These are phyloP conservation scores for Mortierella sp. DNA, from an alignment of 371 early-diverging fungal species.

Conservation along the genomic window DNA sequence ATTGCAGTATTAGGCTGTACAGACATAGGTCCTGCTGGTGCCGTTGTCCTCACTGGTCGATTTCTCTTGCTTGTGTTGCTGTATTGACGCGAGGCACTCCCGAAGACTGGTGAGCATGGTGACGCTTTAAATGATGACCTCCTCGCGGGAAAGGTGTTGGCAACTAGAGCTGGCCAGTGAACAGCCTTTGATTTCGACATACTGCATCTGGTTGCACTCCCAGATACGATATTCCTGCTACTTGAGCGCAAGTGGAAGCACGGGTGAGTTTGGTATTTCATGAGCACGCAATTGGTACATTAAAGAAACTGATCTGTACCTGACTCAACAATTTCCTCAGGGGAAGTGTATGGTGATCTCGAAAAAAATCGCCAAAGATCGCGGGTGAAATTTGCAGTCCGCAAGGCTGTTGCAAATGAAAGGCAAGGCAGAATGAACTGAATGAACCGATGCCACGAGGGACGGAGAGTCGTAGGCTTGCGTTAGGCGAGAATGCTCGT, in stretches of 20 bases:
- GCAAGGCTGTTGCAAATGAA: background rate
- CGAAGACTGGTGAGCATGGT: background rate
- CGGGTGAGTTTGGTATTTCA: background rate
- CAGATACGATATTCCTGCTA: background rate
- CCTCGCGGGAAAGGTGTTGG: background rate
- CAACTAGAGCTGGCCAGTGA: constrained; percentile 33
- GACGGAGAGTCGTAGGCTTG: background rate
- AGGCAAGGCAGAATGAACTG: background rate
- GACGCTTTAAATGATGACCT: background rate
- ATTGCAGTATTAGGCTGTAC: background rate
- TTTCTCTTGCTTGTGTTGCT: constrained; percentile 1
- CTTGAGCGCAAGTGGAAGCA: background rate
- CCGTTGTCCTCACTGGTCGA: background rate
- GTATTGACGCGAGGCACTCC: constrained; percentile 4
- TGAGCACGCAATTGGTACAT: background rate
- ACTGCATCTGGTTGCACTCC: constrained; percentile 24
- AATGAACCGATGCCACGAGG: background rate
- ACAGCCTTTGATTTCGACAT: constrained; percentile 46
- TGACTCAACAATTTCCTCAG: background rate
- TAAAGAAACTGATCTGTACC: constrained; percentile 1
- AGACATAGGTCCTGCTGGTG: background rate
- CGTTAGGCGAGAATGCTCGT: background rate
- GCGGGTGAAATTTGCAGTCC: background rate
- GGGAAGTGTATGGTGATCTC: background rate
- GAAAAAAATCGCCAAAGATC: constrained; percentile 2